A percentile compares a stretch with the other conserved stretches of the same genome.
Evolutionary conservation across 257 asterid species (phyloP).

Genomic region (Solanum etuberosum): DNA sequence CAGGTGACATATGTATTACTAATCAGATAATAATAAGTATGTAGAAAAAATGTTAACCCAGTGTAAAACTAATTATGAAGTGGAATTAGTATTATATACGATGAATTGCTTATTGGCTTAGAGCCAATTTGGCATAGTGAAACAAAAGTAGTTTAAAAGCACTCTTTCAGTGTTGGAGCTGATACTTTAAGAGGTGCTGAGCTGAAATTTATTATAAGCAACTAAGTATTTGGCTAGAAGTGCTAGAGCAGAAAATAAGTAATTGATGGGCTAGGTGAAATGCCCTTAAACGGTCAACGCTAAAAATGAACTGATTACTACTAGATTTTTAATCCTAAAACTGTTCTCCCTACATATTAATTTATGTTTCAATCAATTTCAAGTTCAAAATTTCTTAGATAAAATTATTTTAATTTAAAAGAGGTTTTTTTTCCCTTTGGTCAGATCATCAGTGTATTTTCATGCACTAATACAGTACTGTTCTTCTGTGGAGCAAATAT

Average conservation of each 20-base stretch:
- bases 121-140: not conserved
- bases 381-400: not conserved
- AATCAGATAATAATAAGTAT: not conserved
- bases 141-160: not conserved
- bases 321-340: not conserved
- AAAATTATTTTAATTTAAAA: not conserved
- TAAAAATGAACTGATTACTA: not conserved
- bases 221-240: not conserved
- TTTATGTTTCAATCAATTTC: not conserved
- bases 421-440: not conserved
- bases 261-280: not conserved
- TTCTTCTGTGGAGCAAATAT: not conserved
- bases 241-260: not conserved
- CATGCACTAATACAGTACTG: not conserved
- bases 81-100: not conserved
- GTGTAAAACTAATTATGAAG: not conserved
- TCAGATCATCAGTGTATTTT: not conserved
- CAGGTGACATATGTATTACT: conserved; percentile 5
- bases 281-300: not conserved
- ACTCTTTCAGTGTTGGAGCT: not conserved
- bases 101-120: not conserved
- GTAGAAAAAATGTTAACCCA: not conserved
- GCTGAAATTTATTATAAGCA: not conserved
- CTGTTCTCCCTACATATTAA: not conserved
- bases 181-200: not conserved